Evolutionary conservation across 768 basidiomycete species (phyloP).

Genomic region (Tricholoma bakamatsutake): DNA sequence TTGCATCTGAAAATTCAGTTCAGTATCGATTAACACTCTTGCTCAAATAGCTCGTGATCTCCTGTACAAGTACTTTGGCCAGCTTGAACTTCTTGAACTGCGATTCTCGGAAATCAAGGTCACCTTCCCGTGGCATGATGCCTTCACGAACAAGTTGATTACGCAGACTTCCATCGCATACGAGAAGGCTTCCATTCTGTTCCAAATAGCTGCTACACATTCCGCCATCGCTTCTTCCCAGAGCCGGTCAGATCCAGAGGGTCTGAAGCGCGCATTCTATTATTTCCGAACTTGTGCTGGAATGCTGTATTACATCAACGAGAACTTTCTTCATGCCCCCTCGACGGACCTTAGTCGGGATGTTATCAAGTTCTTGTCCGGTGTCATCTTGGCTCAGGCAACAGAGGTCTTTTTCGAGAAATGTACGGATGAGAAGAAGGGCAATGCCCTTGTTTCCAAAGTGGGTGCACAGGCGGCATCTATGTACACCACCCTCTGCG

Average conservation of each 20-base stretch:
- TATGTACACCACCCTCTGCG: slow-evolving; percentile 77
- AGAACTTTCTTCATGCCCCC: slow-evolving; percentile 97
- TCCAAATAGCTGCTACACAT: slow-evolving; percentile 92
- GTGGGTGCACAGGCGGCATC: slow-evolving; percentile 76
- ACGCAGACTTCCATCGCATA: slow-evolving; percentile 96
- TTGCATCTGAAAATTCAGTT: slow-evolving; percentile 17
- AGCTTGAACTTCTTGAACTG: slow-evolving; percentile 93
- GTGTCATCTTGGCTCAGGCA: slow-evolving; percentile 87
- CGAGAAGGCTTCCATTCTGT: slow-evolving; percentile 96
- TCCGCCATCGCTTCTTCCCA: slow-evolving; percentile 86
- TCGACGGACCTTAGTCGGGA: slow-evolving; percentile 92
- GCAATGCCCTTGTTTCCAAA: slow-evolving; percentile 69
- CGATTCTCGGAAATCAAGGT: slow-evolving; percentile 96
- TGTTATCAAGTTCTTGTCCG: slow-evolving; percentile 88
- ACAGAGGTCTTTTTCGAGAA: slow-evolving; percentile 97
- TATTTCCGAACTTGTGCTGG: slow-evolving; percentile 88
- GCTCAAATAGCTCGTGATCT: slow-evolving; percentile 69
- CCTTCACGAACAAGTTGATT: slow-evolving; percentile 90
- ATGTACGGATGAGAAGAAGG: slow-evolving; percentile 89
- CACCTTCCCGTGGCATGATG: slow-evolving; percentile 95
- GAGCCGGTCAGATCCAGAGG: slow-evolving; percentile 84
- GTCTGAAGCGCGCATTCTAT: slow-evolving; percentile 88
- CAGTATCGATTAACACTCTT: neutral
- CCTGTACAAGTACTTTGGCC: slow-evolving; percentile 98
- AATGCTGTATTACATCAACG: slow-evolving; percentile 98